Percentiles rank a stretch among this genome's conserved stretches.
Conservation (phyloP, 306 rosid species). For the Trifolium dubium region DNA sequence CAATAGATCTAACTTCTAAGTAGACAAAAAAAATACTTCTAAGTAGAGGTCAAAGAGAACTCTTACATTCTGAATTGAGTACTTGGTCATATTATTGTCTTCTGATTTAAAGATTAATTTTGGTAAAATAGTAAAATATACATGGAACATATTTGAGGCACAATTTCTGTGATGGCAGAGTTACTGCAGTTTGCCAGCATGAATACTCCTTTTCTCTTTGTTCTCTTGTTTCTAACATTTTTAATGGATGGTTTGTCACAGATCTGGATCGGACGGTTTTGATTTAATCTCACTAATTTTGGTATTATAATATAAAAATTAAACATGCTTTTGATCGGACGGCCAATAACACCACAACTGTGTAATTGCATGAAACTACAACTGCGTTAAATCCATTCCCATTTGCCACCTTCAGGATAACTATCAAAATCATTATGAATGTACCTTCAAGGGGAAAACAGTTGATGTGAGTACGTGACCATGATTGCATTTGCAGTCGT, state of each 20-base stretch:
- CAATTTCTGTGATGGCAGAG: background rate
- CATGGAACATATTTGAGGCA: conserved; percentile 15
- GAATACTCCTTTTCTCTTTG: conserved; percentile 1
- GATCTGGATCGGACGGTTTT: too few species aligned
- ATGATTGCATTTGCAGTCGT: background rate
- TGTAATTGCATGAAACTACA: too few species aligned
- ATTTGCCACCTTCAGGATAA: too few species aligned
- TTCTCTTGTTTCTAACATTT: background rate
- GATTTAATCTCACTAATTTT: too few species aligned
- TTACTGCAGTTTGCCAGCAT: background rate
- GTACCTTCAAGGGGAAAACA: too few species aligned
- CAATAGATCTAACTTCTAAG: conserved; percentile 18
- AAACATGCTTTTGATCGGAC: too few species aligned
- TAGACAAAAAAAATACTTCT: conserved; percentile 1
- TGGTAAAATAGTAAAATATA: conserved; percentile 29
- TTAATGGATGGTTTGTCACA: conserved; percentile 3
- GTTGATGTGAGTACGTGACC: too few species aligned
- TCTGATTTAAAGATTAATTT: conserved; percentile 38
- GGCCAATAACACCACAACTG: too few species aligned
- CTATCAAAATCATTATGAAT: too few species aligned
- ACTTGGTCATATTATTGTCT: background rate
- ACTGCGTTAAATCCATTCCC: too few species aligned
- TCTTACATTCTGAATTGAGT: conserved; percentile 31
- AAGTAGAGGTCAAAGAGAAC: background rate
- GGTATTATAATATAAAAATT: too few species aligned